Base-by-base conservation (phyloP, 371 early-diverging fungal genomes). In the Mucor piriformis region DNA sequence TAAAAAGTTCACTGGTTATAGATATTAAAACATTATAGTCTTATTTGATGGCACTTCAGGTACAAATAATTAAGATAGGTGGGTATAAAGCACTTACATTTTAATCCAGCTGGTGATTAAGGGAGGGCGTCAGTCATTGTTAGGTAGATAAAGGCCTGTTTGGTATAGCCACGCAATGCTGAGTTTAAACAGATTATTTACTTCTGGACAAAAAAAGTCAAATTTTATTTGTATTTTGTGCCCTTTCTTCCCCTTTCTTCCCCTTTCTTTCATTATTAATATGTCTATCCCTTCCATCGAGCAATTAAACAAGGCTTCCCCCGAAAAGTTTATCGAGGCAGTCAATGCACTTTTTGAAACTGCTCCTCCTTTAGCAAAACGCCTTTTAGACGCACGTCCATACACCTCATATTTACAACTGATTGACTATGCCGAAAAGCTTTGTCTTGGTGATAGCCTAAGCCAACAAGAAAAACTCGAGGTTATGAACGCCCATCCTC, bases 401-500 rank as follows among this genome's bases (percentile, higher is more conserved):
- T 93, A 76, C 65, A 52, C 70, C 24, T 81, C 87, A 52, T 93
- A 90, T 67, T 63, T 68, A 13, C 60, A 78, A 54, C 79, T 93
- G 4, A 82, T 92, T 57, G 83, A 88, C 64, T 72, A 69, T 51
- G 84, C 88, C 21, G 74, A 75, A 49, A 50, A 61, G 20, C 43
- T 88, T 24, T 73, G 79, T 40, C 67, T 83, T n/a, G 73, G 76
- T 40, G 50, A 63, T 33, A 76, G 81, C 34, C 71, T 92, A 32
- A 77, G 69, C 16, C 61, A 79, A 2, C 66, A 79, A 43, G 90
- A 91, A 58, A 85, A 83, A 65, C 62, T 91, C 20, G 86, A 87
- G 27, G 80, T 92, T 18, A 84, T 92, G 69, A 92, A 92, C 62
- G 91, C 92, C 3, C 96, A 96, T 70, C 95, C 96, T 32, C 86